phyloP scores from a whole-genome alignment of 331 rosid genomes.

The Arachis monticola region DNA sequence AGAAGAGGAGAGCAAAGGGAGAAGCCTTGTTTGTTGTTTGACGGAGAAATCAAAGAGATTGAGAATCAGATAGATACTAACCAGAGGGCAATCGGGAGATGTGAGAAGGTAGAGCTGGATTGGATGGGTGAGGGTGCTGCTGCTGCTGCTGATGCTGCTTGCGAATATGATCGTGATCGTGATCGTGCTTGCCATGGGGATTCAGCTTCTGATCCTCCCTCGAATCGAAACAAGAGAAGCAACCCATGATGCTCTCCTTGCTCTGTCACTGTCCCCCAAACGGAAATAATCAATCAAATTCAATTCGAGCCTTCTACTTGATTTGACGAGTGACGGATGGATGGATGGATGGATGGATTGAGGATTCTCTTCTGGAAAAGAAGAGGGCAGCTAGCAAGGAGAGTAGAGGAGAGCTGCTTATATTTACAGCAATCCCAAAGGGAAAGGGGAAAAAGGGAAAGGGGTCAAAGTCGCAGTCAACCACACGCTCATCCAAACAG shows the following conservation, averaged over 20 bases:
- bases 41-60: slow-evolving; percentile 1
- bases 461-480: neutral
- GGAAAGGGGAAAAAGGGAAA: neutral
- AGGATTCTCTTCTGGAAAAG: slow-evolving; percentile 6
- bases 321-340: neutral
- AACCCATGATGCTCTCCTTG: slow-evolving; percentile 53
- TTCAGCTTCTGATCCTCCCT: slow-evolving; percentile 71
- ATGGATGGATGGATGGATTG: neutral
- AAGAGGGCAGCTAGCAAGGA: too few species aligned
- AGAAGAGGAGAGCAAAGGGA: neutral
- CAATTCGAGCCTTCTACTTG: neutral
- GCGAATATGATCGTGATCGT: slow-evolving; percentile 45
- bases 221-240: slow-evolving; percentile 81
- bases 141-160: slow-evolving; percentile 45
- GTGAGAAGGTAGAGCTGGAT: slow-evolving; percentile 49
- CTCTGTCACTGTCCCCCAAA: too few species aligned
- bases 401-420: neutral
- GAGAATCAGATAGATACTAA: slow-evolving; percentile 37
- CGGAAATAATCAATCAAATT: too few species aligned
- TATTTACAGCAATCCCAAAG: slow-evolving; percentile 39
- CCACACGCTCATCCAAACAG: neutral
- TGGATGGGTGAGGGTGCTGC: slow-evolving; percentile 49
- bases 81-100: slow-evolving; percentile 75
- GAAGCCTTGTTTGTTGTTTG: neutral
- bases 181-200: neutral